phyloP scores from a whole-genome alignment of 2,329 filamentous ascomycete species.

The Tolypocladium capitatum region DNA sequence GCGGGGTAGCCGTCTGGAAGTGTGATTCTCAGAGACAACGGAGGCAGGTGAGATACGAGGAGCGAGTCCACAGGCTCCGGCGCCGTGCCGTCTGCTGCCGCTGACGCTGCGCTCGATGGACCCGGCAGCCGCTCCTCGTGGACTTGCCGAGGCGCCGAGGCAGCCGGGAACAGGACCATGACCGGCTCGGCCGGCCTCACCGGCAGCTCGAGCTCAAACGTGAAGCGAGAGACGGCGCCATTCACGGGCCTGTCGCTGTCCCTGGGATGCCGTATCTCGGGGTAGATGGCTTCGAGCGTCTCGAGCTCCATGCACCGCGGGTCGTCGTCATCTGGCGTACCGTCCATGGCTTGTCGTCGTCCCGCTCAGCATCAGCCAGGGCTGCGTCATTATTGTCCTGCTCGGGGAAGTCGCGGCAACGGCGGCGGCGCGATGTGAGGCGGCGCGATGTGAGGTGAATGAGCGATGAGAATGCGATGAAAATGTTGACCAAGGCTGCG shows the following conservation, averaged over 20 bases:
- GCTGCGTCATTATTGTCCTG: conserved; percentile 2
- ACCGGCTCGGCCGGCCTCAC: conserved; percentile 41
- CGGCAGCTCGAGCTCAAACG: conserved; percentile 43
- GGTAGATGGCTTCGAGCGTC: conserved; percentile 50
- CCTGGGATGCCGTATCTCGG: conserved; percentile 40
- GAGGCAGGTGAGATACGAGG: conserved; percentile 42
- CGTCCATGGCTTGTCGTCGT: conserved; percentile 19
- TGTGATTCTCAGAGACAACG: conserved; percentile 37
- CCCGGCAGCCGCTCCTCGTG: background rate
- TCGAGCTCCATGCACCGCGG: conserved; percentile 45
- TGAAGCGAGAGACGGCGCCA: conserved; percentile 25
- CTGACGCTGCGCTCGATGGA: background rate
- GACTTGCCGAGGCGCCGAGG: conserved; percentile 11
- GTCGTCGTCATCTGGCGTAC: conserved; percentile 38
- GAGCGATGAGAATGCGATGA: too few species aligned
- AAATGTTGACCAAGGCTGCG: background rate
- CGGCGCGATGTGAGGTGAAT: background rate
- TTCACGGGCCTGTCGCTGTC: conserved; percentile 3
- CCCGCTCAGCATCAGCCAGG: background rate
- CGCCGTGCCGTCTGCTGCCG: conserved; percentile 1
- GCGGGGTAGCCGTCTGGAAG: conserved; percentile 47
- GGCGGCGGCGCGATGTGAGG: background rate
- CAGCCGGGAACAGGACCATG: conserved; percentile 43
- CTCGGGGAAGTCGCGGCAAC: background rate
- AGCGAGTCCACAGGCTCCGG: conserved; percentile 28